Evolutionary conservation across 1,139 yeast species (phyloP).

Genomic region (Sugiyamaella neomexicana): DNA sequence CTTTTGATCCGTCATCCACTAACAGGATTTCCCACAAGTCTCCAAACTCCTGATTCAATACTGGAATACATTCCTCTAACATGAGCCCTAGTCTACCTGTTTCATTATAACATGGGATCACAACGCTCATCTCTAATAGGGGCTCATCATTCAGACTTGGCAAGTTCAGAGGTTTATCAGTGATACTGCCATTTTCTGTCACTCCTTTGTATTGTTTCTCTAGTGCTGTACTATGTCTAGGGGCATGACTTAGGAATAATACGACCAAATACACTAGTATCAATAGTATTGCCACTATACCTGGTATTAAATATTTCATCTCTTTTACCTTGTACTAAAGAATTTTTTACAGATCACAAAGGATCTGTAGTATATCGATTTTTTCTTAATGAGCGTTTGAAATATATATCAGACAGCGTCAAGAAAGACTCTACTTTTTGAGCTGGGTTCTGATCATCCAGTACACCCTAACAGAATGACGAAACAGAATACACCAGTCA

Average conservation of each 20-base stretch:
- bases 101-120: conserved; percentile 92
- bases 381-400: not conserved
- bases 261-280: conserved; percentile 44
- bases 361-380: no score
- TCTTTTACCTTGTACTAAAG: not conserved
- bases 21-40: conserved; percentile 68
- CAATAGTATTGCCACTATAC: not conserved
- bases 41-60: conserved; percentile 46
- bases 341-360: no score
- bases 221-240: conserved; percentile 54
- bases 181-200: conserved; percentile 36
- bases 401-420: no score
- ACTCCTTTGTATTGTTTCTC: conserved; percentile 53
- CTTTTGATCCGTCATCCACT: conserved; percentile 90
- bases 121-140: conserved; percentile 54
- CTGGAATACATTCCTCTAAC: conserved; percentile 73
- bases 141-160: conserved; percentile 27
- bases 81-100: conserved; percentile 66
- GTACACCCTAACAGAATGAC: no score
- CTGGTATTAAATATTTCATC: not conserved
- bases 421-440: no score
- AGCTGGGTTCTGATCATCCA: no score
- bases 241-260: conserved; percentile 58
- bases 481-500: no score
- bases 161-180: conserved; percentile 30